Conservation (phyloP, 108 stramenopile species). For the Stephanodiscus minutulus region DNA sequence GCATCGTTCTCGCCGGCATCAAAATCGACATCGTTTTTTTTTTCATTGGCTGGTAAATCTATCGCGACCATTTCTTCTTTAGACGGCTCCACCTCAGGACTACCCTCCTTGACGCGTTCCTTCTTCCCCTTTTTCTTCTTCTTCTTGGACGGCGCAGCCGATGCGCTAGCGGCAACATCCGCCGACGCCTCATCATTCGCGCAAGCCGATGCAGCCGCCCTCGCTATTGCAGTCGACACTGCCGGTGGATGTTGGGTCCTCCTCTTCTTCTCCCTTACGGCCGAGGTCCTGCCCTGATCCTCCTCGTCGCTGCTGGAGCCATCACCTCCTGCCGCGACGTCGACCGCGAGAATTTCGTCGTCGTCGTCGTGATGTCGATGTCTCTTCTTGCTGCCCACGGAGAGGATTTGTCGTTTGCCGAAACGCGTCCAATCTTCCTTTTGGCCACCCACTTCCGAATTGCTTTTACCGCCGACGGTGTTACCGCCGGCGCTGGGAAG, state of each 20-base stretch:
- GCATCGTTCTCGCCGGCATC: conserved; percentile 37
- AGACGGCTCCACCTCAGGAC: conserved; percentile 7
- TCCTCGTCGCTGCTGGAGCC: conserved; percentile 56
- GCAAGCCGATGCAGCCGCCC: not conserved
- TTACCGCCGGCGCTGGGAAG: conserved; percentile 2
- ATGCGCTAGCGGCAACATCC: conserved; percentile 1
- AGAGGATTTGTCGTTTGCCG: conserved; percentile 48
- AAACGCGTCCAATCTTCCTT: conserved; percentile 33
- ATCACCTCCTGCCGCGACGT: conserved; percentile 31
- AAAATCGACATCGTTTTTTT: conserved; percentile 10
- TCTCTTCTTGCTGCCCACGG: conserved; percentile 57
- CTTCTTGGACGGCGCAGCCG: conserved; percentile 23
- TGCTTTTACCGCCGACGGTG: not conserved
- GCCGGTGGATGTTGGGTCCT: not conserved
- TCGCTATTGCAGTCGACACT: not conserved
- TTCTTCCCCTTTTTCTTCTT: conserved; percentile 73
- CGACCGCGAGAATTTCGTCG: conserved; percentile 11
- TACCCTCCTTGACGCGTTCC: conserved; percentile 47
- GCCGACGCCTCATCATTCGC: conserved; percentile 3
- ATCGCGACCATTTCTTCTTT: not conserved
- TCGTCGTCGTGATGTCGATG: conserved; percentile 25
- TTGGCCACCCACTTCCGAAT: not conserved
- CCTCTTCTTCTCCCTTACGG: conserved; percentile 36
- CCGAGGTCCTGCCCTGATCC: conserved; percentile 69
- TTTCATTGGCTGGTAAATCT: not conserved